Conservation (phyloP, 805 yeast genomes). For the Lachancea cidri region DNA sequence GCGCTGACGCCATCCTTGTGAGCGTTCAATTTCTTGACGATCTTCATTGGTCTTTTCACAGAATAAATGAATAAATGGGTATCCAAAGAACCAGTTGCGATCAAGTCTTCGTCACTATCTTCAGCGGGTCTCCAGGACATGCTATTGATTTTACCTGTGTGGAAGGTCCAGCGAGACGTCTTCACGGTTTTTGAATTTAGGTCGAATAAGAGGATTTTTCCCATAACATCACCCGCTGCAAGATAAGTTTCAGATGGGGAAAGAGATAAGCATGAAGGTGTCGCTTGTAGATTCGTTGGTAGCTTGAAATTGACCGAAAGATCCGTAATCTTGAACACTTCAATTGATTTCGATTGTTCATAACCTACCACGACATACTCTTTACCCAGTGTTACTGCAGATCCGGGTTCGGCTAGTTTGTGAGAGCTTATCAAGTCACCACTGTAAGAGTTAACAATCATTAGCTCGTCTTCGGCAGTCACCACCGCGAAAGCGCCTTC, state of each 20-base stretch:
- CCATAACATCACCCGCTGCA: conserved; percentile 84
- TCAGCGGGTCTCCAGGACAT: conserved; percentile 58
- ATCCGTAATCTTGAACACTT: conserved; percentile 36
- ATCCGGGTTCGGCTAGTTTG: conserved; percentile 36
- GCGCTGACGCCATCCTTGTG: conserved; percentile 84
- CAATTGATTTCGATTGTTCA: conserved; percentile 36
- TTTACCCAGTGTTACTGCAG: conserved; percentile 43
- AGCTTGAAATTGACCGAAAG: conserved; percentile 31
- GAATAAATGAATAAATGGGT: conserved; percentile 76
- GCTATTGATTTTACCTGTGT: conserved; percentile 71
- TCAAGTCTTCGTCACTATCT: conserved; percentile 55
- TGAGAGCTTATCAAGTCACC: conserved; percentile 30
- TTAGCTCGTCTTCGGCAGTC: conserved; percentile 40
- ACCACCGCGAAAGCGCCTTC: conserved; percentile 39
- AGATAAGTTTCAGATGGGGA: conserved; percentile 64
- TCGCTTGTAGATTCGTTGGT: conserved; percentile 47
- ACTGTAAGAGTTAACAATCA: conserved; percentile 30
- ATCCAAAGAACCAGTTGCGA: conserved; percentile 80
- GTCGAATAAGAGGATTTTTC: conserved; percentile 76
- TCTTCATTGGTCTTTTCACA: conserved; percentile 71
- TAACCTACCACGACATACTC: conserved; percentile 47
- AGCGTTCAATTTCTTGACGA: conserved; percentile 66
- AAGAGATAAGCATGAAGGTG: conserved; percentile 57
- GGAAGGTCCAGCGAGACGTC: conserved; percentile 95
- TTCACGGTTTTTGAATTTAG: conserved; percentile 48